Evolutionary conservation across 805 yeast species (phyloP).

Genomic region (Saturnispora galanensis): DNA sequence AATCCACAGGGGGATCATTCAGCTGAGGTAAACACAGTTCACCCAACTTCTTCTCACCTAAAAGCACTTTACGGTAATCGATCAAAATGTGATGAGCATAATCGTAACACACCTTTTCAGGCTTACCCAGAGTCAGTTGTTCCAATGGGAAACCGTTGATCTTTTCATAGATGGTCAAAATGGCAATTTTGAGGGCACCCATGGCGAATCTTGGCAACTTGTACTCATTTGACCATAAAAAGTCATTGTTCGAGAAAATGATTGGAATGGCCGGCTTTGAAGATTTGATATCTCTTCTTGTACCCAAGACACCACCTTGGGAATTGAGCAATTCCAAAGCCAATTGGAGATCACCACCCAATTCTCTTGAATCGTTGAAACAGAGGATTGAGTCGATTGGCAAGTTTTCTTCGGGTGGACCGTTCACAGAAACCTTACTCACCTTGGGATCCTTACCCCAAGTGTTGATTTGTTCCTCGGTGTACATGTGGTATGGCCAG

Average conservation of each 20-base stretch:
- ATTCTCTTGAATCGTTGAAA: conserved; percentile 82
- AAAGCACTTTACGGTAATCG: conserved; percentile 36
- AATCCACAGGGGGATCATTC: conserved; percentile 28
- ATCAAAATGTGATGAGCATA: conserved; percentile 68
- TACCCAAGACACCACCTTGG: conserved; percentile 53
- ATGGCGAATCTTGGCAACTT: conserved; percentile 76
- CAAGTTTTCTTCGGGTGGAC: conserved; percentile 19
- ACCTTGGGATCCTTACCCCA: conserved; percentile 30
- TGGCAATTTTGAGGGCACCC: conserved; percentile 66
- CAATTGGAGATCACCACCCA: conserved; percentile 78
- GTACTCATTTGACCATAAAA: conserved; percentile 82
- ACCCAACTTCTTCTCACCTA: conserved; percentile 13
- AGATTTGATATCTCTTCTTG: conserved; percentile 31
- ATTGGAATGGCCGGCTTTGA: conserved; percentile 14
- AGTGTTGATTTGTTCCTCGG: conserved; percentile 33
- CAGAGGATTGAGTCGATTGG: conserved; percentile 71
- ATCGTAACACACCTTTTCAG: conserved; percentile 68
- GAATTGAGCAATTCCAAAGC: conserved; percentile 62
- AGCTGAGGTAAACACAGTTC: conserved; percentile 33
- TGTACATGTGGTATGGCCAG: conserved; percentile 60
- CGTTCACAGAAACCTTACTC: conserved; percentile 21
- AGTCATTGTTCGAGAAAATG: conserved; percentile 73
- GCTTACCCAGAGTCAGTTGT: conserved; percentile 69
- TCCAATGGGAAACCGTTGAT: conserved; percentile 34
- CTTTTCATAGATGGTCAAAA: conserved; percentile 46